A percentile compares a stretch with the other conserved stretches of the same genome.
These are phyloP conservation scores for Sicyos edulis DNA, from an alignment of 306 rosid genomes.

Conservation along the genomic window DNA sequence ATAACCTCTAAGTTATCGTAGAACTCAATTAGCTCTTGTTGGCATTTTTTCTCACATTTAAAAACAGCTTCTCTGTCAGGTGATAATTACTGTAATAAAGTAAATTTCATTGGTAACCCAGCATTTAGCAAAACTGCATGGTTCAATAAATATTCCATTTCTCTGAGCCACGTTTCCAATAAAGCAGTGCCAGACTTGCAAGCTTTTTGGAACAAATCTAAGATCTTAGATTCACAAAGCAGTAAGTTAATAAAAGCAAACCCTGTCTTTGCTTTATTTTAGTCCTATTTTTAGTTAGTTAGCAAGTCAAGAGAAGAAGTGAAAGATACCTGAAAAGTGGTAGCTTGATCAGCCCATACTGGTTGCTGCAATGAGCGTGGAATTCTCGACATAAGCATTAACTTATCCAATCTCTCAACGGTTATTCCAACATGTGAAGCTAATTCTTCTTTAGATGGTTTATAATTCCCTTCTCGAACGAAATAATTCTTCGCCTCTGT, in stretches of 20 bases:
- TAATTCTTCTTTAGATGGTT: slow-evolving; percentile 69
- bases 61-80: not conserved
- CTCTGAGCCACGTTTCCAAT: not conserved
- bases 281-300: not conserved
- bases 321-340: slow-evolving; percentile 74
- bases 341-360: slow-evolving; percentile 76
- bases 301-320: slow-evolving; percentile 1
- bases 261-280: not conserved
- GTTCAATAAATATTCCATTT: not conserved
- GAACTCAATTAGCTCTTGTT: too few species aligned
- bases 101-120: not conserved
- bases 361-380: slow-evolving; percentile 80
- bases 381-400: slow-evolving; percentile 50
- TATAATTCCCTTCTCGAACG: slow-evolving; percentile 59
- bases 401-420: slow-evolving; percentile 56
- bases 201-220: not conserved
- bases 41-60: not conserved
- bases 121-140: not conserved
- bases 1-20: too few species aligned
- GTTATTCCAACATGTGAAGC: slow-evolving; percentile 65
- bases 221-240: not conserved
- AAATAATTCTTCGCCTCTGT: slow-evolving; percentile 58
- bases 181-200: not conserved
- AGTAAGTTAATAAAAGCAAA: not conserved
- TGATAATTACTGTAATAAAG: not conserved